These are phyloP conservation scores for Eremothecium sinecaudum DNA, from an alignment of 1,139 yeast genomes.

Conservation along the genomic window DNA sequence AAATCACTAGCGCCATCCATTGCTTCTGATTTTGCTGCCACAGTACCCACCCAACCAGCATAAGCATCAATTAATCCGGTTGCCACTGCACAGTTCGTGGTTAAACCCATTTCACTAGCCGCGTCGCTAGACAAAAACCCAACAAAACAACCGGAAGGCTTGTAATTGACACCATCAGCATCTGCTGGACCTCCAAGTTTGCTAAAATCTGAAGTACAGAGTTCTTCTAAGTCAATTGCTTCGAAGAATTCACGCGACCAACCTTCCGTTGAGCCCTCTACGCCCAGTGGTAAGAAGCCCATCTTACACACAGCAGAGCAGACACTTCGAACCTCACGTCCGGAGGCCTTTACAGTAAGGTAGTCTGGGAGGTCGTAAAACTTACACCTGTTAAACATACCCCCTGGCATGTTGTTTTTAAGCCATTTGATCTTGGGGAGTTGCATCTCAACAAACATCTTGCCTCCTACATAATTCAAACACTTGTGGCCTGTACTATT, in stretches of 20 bases:
- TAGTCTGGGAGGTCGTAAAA: constrained; percentile 90
- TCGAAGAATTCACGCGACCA: constrained; percentile 78
- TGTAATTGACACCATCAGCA: constrained; percentile 34
- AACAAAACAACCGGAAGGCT: constrained; percentile 82
- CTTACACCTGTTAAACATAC: constrained; percentile 53
- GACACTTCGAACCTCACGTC: constrained; percentile 73
- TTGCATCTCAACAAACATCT: constrained; percentile 97
- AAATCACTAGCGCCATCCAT: constrained; percentile 17
- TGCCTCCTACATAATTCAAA: constrained; percentile 90
- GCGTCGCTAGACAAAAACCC: constrained; percentile 59
- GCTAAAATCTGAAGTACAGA: constrained; percentile 64
- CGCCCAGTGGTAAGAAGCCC: constrained; percentile 88
- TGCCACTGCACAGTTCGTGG: constrained; percentile 75
- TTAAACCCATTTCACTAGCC: constrained; percentile 78
- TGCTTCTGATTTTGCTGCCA: constrained; percentile 58
- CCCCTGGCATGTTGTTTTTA: constrained; percentile 69
- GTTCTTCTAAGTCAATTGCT: constrained; percentile 61
- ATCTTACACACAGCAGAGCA: constrained; percentile 93
- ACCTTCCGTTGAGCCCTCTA: constrained; percentile 74
- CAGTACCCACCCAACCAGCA: constrained; percentile 98
- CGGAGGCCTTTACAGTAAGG: constrained; percentile 84
- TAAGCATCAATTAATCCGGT: constrained; percentile 96
- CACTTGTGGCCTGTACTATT: constrained; percentile 72
- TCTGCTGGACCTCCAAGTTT: constrained; percentile 65
- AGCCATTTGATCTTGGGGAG: constrained; percentile 95